Conservation (phyloP, 2,329 filamentous ascomycete species). For the Aureobasidium lini region DNA sequence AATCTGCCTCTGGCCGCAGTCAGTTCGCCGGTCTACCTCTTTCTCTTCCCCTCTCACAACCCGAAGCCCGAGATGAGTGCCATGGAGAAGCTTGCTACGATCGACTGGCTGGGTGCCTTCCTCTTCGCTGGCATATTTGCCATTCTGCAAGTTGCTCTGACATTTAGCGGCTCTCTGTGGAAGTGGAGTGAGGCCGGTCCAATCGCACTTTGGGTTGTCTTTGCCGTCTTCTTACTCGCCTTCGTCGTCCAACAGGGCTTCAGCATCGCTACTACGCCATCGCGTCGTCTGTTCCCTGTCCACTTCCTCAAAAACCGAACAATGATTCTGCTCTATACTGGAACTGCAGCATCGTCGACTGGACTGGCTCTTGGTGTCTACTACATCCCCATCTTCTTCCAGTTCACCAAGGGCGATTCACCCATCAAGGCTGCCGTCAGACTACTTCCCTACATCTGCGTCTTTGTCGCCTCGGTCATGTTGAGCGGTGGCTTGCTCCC, state of each 20-base stretch:
- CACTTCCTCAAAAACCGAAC: constrained; percentile 29
- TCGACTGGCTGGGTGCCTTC: constrained; percentile 43
- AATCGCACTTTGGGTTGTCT: constrained; percentile 43
- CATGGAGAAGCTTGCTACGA: neutral
- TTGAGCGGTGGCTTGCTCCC: constrained; percentile 27
- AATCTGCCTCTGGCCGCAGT: constrained; percentile 44
- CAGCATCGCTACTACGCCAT: constrained; percentile 40
- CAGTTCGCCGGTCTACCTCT: constrained; percentile 37
- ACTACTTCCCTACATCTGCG: constrained; percentile 34
- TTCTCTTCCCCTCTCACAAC: constrained; percentile 32
- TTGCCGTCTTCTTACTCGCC: constrained; percentile 35
- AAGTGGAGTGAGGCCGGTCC: constrained; percentile 39
- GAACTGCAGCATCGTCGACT: neutral
- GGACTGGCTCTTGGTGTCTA: constrained; percentile 30
- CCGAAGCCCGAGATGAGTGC: constrained; percentile 1
- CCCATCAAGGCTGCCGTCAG: constrained; percentile 35
- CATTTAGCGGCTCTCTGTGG: constrained; percentile 44
- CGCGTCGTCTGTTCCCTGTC: constrained; percentile 42
- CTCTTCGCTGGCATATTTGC: constrained; percentile 38
- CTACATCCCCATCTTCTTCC: constrained; percentile 42
- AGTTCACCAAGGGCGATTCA: constrained; percentile 41
- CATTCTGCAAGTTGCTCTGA: constrained; percentile 41
- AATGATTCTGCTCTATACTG: neutral
- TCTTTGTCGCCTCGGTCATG: neutral
- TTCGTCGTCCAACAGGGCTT: constrained; percentile 45